A percentile compares a stretch with the other conserved stretches of the same genome.
phyloP scores from a whole-genome alignment of 1,139 yeast species.

The Kluyveromyces marxianus region DNA sequence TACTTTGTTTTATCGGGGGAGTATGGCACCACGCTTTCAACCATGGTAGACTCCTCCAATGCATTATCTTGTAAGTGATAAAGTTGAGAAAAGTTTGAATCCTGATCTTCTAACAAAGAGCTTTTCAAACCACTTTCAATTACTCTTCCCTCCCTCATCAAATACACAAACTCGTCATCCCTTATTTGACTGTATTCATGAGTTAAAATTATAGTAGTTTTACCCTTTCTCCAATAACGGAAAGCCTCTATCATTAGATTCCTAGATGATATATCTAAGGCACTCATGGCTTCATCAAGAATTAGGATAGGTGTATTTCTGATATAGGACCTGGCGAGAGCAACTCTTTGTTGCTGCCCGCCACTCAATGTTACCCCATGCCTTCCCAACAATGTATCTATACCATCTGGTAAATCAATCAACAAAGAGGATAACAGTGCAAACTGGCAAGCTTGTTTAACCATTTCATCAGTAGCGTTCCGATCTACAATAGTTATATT shows the following conservation, averaged over 20 bases:
- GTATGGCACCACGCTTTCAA: neutral
- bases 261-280: slow-evolving; percentile 54
- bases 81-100: slow-evolving; percentile 10
- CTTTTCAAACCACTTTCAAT: slow-evolving; percentile 37
- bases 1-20: neutral
- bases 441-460: slow-evolving; percentile 45
- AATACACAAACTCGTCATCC: slow-evolving; percentile 45
- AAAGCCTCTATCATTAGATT: slow-evolving; percentile 41
- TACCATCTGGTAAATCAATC: slow-evolving; percentile 42
- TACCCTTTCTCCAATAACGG: slow-evolving; percentile 53
- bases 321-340: slow-evolving; percentile 73
- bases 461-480: slow-evolving; percentile 19
- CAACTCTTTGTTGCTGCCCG: slow-evolving; percentile 80
- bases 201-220: slow-evolving; percentile 73
- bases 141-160: slow-evolving; percentile 53
- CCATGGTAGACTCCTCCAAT: neutral
- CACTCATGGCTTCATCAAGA: slow-evolving; percentile 80
- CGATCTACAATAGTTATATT: slow-evolving; percentile 49
- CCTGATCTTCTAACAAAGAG: slow-evolving; percentile 25
- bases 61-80: slow-evolving; percentile 6
- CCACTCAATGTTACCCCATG: slow-evolving; percentile 62
- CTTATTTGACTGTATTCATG: slow-evolving; percentile 62
- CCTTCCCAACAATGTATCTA: slow-evolving; percentile 44
- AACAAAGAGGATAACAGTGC: slow-evolving; percentile 46
- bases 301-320: slow-evolving; percentile 68